Percentiles rank a stretch among this genome's conserved stretches.
phyloP scores from a whole-genome alignment of 805 yeast genomes.

The Diddensiella transvaalensis region DNA sequence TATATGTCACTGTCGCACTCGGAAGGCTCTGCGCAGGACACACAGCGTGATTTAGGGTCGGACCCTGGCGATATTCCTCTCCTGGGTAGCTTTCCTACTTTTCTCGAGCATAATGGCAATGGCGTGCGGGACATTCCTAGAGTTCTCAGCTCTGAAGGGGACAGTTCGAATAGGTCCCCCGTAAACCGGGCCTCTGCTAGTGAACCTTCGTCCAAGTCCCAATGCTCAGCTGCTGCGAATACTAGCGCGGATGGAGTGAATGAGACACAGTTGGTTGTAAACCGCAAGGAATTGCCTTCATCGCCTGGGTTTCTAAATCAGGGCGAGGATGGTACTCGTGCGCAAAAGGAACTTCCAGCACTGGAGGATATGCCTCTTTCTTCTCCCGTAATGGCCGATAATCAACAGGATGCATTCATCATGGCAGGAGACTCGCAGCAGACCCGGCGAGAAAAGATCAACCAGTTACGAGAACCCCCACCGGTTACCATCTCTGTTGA shows the following conservation, averaged over 20 bases:
- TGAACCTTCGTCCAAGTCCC: neutral
- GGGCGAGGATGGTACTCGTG: too few relatives aligned
- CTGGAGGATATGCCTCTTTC: neutral
- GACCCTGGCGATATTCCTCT: neutral
- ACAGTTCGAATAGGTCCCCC: neutral
- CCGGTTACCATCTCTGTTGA: neutral
- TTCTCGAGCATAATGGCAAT: neutral
- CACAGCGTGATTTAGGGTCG: neutral
- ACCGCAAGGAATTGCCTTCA: neutral
- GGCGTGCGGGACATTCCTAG: too few relatives aligned
- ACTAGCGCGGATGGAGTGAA: neutral
- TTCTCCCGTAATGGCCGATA: neutral
- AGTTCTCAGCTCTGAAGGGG: too few relatives aligned
- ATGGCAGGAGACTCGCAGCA: neutral
- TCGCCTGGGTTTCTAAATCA: neutral
- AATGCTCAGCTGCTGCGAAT: neutral
- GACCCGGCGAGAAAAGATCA: neutral
- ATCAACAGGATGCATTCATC: neutral
- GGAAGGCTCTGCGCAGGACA: neutral
- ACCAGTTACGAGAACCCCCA: neutral
- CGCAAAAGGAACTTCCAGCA: neutral
- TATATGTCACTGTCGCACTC: neutral
- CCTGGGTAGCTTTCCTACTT: neutral
- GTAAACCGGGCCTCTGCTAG: neutral
- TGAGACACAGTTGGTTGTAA: neutral